These are phyloP conservation scores for Termitomyces sp. DNA, from an alignment of 768 basidiomycete species.

Conservation along the genomic window DNA sequence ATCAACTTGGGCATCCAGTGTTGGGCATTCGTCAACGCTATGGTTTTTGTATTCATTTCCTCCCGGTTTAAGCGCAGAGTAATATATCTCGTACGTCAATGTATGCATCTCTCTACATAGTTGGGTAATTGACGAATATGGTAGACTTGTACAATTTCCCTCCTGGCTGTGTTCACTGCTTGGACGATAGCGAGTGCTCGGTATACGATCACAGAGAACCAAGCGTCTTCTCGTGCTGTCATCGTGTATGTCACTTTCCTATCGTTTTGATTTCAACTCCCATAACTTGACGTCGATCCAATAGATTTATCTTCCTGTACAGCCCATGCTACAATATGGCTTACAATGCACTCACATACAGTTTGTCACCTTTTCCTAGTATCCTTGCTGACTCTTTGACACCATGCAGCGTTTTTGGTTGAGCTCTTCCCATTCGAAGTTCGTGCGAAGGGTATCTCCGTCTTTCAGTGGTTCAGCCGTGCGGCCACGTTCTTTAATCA, in stretches of 20 bases:
- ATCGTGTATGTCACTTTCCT: conserved; percentile 39
- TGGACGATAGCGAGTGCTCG: conserved; percentile 57
- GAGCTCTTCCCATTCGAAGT: conserved; percentile 66
- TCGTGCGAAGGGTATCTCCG: conserved; percentile 58
- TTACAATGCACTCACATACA: conserved; percentile 57
- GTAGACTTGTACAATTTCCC: conserved; percentile 45
- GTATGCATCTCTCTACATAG: neutral
- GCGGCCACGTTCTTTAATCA: conserved; percentile 62
- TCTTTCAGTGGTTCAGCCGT: conserved; percentile 60
- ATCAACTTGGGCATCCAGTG: conserved; percentile 54
- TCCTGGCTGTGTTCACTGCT: conserved; percentile 49
- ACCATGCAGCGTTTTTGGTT: conserved; percentile 53
- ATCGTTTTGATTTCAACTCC: neutral
- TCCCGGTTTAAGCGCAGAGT: conserved; percentile 47
- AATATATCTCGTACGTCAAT: conserved; percentile 43
- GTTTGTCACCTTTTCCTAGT: conserved; percentile 17
- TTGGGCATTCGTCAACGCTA: conserved; percentile 57
- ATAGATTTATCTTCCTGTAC: conserved; percentile 57
- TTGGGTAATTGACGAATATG: neutral
- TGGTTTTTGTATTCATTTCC: conserved; percentile 46
- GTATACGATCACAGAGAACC: conserved; percentile 39
- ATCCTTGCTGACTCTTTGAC: conserved; percentile 33
- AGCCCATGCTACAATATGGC: conserved; percentile 55
- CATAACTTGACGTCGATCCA: neutral
- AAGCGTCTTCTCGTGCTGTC: conserved; percentile 47